Percentiles rank a stretch among this genome's conserved stretches.
These are phyloP conservation scores for Cutaneotrichosporon sp. DNA, from an alignment of 1,284 basidiomycete species.

Conservation along the genomic window DNA sequence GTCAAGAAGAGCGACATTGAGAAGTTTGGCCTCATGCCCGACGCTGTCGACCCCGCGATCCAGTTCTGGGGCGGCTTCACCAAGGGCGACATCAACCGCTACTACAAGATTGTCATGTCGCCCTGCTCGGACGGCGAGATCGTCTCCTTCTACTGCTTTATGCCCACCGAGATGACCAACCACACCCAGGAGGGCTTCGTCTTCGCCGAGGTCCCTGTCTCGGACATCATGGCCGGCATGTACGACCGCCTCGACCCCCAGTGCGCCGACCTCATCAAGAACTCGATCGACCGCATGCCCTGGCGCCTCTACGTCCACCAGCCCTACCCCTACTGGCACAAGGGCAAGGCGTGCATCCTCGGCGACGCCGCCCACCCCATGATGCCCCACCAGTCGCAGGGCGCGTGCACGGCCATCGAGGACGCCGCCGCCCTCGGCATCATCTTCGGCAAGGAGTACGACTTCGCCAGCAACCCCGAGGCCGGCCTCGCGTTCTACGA, in stretches of 20 bases:
- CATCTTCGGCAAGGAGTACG: slow-evolving; percentile 38
- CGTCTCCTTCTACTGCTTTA: slow-evolving; percentile 53
- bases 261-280: slow-evolving; percentile 43
- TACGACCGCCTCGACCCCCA: slow-evolving; percentile 48
- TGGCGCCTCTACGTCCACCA: slow-evolving; percentile 54
- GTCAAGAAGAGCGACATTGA: slow-evolving; percentile 42
- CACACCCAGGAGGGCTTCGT: slow-evolving; percentile 54
- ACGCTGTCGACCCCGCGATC: slow-evolving; percentile 48
- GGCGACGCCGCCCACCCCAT: slow-evolving; percentile 50
- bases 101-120: slow-evolving; percentile 55
- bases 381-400: slow-evolving; percentile 46
- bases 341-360: slow-evolving; percentile 39
- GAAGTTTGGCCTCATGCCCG: slow-evolving; percentile 45
- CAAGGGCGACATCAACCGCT: slow-evolving; percentile 36
- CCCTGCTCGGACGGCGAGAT: slow-evolving; percentile 47
- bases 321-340: slow-evolving; percentile 46
- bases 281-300: slow-evolving; percentile 50
- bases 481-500: slow-evolving; percentile 50
- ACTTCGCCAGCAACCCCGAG: slow-evolving; percentile 41
- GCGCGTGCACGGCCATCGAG: slow-evolving; percentile 46
- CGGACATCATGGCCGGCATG: slow-evolving; percentile 46
- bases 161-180: slow-evolving; percentile 49
- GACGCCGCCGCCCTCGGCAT: slow-evolving; percentile 47
- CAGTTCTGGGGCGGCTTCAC: slow-evolving; percentile 54
- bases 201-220: slow-evolving; percentile 46